These are phyloP conservation scores for Leishmania martiniquensis DNA, from an alignment of 208 protist species.

Conservation along the genomic window DNA sequence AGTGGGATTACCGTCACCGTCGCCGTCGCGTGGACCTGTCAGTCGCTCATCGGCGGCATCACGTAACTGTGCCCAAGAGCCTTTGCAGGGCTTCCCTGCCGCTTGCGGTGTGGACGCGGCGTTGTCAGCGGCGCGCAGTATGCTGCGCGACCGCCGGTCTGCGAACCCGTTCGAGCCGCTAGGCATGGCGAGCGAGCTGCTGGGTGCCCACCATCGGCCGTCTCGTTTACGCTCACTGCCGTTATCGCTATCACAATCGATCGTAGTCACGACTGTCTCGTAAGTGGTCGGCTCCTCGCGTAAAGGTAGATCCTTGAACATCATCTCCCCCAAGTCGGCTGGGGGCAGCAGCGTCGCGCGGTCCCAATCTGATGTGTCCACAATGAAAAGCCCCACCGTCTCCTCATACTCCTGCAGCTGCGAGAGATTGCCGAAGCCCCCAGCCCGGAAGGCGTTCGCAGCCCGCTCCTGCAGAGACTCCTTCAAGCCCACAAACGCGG, in stretches of 20 bases:
- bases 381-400: slow-evolving; percentile 53
- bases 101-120: not conserved
- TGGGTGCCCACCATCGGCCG: not conserved
- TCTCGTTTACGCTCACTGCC: not conserved
- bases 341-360: slow-evolving; percentile 37
- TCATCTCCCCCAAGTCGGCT: slow-evolving; percentile 37
- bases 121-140: not conserved
- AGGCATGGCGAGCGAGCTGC: not conserved
- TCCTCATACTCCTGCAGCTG: slow-evolving; percentile 63
- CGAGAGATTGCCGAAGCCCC: slow-evolving; percentile 36
- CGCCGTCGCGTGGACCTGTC: not conserved
- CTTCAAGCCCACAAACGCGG: slow-evolving; percentile 41
- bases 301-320: slow-evolving; percentile 43
- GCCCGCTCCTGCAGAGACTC: slow-evolving; percentile 45
- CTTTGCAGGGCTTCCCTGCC: not conserved
- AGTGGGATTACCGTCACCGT: not conserved
- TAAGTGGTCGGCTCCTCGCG: not conserved
- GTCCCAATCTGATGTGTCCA: slow-evolving; percentile 83
- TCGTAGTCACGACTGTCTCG: not conserved
- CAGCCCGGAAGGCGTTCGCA: slow-evolving; percentile 19
- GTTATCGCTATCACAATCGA: not conserved
- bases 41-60: not conserved
- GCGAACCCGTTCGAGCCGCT: slow-evolving; percentile 8
- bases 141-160: not conserved
- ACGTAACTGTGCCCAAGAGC: not conserved